Percentiles rank a stretch among this genome's conserved stretches.
These are phyloP conservation scores for Brasenia schreberi DNA, from an alignment of 164 flowering plant genomes.

Conservation along the genomic window DNA sequence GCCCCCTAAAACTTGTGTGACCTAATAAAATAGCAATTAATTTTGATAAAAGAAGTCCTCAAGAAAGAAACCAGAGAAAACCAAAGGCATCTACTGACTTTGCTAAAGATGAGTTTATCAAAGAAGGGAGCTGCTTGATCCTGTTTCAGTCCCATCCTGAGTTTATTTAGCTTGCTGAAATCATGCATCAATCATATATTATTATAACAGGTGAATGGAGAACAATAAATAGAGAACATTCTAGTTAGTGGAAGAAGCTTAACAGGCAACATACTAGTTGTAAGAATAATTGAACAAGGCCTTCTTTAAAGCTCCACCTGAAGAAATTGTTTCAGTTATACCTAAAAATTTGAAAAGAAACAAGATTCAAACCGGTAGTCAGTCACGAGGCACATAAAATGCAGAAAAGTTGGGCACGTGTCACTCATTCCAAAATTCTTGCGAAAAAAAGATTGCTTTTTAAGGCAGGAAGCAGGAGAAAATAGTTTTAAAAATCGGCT, in stretches of 20 bases:
- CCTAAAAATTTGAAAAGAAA: slow-evolving; percentile 27
- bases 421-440: too few species aligned
- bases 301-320: slow-evolving; percentile 60
- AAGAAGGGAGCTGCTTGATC: slow-evolving; percentile 76
- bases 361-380: not conserved
- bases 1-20: slow-evolving; percentile 70
- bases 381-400: not conserved
- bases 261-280: slow-evolving; percentile 48
- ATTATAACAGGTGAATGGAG: not conserved
- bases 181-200: slow-evolving; percentile 1
- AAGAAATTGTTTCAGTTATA: slow-evolving; percentile 41
- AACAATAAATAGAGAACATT: not conserved
- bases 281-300: slow-evolving; percentile 68
- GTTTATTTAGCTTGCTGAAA: slow-evolving; percentile 65
- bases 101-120: slow-evolving; percentile 72
- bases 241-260: not conserved
- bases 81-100: slow-evolving; percentile 26
- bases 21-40: slow-evolving; percentile 18
- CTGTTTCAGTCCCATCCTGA: slow-evolving; percentile 66
- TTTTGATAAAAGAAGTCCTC: not conserved
- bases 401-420: not conserved
- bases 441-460: too few species aligned
- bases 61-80: not conserved
- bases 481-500: too few species aligned
- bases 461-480: too few species aligned